Base-by-base conservation (phyloP, 192 early-diverging fungal genomes). In the Dispira parvispora region DNA sequence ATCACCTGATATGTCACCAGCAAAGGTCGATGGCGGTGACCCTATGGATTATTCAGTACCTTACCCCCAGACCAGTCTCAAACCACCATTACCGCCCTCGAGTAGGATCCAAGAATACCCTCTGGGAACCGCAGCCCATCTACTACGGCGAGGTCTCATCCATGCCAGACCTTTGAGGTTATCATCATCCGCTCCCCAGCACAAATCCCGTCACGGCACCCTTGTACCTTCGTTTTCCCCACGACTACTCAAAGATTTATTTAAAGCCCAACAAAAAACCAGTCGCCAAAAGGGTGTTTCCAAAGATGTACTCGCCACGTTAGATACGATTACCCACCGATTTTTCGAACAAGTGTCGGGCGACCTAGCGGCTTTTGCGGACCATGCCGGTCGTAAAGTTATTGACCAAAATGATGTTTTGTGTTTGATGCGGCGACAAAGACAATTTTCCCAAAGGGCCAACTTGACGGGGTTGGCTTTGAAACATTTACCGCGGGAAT, bases 401-500 rank as follows among this genome's bases (percentile, higher is more conserved):
- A 52, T 52, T n/a, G 50, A 52, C 18, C 21, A 52, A 26, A 52
- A 26, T n/a, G 50, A 52, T 52, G 50, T 52, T 11, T 20, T 26
- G 21, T 52, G 50, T 26, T 52, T 52, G 50, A 25, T 52, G 20
- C 50, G 26, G 3, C 50, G 50, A 10, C 50, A 52, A 26, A 9
- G 50, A n/a, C 18, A 20, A n/a, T 26, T 26, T 11, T 25, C 50
- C 18, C 20, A 52, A 52, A 11, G 50, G 10, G 21, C 10, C 50
- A 25, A 20, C 10, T 26, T 52, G 20, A 20, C 21, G 13, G 11
- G 21, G 18, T 26, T 52, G 26, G 50, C 50, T 8, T 11, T 52
- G 18, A 20, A 52, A n/a, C 50, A 25, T 26, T 52, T 52, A n/a
- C 50, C 50, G 9, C 50, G 50, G 12, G 50, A 52, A 52, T 52